Base-by-base conservation (phyloP, 176 grass and related monocot genomes). In the Luzula sylvatica region DNA sequence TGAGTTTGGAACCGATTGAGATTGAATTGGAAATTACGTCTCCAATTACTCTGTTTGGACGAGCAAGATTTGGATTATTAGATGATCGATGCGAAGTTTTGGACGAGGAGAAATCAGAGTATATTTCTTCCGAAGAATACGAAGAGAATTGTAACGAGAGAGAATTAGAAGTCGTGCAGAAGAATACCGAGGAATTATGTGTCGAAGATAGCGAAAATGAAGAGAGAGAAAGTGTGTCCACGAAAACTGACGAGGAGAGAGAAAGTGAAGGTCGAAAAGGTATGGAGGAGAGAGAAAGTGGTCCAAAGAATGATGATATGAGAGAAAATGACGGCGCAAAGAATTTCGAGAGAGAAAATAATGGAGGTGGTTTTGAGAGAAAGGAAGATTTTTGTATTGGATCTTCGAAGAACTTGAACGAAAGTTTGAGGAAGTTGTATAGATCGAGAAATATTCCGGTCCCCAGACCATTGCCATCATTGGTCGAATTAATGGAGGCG, bases 381-480 rank as follows among this genome's bases (percentile, higher is more conserved):
- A 15, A 1, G 16, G 47, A 15, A 49, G 46, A 11, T 4, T 35
- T 35, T 30, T 64, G 26, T 24, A 28, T 74, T 58, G 92, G 81
- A 40, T 86, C 78, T 25, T 80, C 75, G 0, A 68, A 67, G 69
- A 68, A 52, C 51, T 76, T 89, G 57, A 79, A 82, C 67, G 17
- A 69, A 56, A 90, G 80, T 74, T 77, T 98, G 78, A 98, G 77
- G 67, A 80, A 65, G 42, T 18, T 90, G 20, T 98, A 98, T 58
- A 86, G 85, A 62, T 90, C 84, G 19, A 89, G 65, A 75, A 82
- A 90, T 74, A 45, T 98, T 50, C 72, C 81, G 56, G 78, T 98
- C 30, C 85, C 78, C 12, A 82, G 72, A 39, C 78, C 85, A 61
- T 76, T 96, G 29, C 92, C 78, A 0, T 83, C 85, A 20, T 68